Conservation (phyloP, 768 basidiomycete genomes). For the Macrolepiota albuminosa region DNA sequence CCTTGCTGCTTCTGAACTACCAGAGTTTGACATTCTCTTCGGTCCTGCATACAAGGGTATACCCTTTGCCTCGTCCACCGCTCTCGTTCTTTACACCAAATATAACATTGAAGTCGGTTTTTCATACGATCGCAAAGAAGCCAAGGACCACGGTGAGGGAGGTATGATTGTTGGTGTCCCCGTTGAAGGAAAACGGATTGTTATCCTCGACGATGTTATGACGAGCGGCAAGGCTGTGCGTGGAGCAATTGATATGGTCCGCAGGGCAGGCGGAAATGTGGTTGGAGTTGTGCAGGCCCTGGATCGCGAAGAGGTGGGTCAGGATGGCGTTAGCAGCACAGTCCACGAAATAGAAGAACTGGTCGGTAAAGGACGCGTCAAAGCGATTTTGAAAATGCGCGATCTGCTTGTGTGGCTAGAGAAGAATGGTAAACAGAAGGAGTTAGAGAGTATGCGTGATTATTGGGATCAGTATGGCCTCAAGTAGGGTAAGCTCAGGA, state of each 20-base stretch:
- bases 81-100: constrained; percentile 66
- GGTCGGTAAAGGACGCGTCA: constrained; percentile 66
- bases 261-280: constrained; percentile 66
- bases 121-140: constrained; percentile 93
- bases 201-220: constrained; percentile 96
- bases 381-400: constrained; percentile 77
- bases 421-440: constrained; percentile 55
- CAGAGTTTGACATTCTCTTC: constrained; percentile 78
- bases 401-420: constrained; percentile 85
- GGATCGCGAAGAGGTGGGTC: constrained; percentile 82
- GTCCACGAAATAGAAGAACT: constrained; percentile 78
- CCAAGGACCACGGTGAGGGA: constrained; percentile 94
- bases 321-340: constrained; percentile 63
- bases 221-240: constrained; percentile 89
- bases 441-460: constrained; percentile 66
- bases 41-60: constrained; percentile 99
- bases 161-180: constrained; percentile 85
- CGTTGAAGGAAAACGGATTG: constrained; percentile 74
- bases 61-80: constrained; percentile 82
- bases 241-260: constrained; percentile 73
- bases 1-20: constrained; percentile 27
- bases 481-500: constrained; percentile 25
- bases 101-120: constrained; percentile 67
- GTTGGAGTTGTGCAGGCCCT: constrained; percentile 86
- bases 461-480: constrained; percentile 76